A percentile compares a stretch with the other conserved stretches of the same genome.
Evolutionary conservation across 2,329 filamentous ascomycete species (phyloP).

Genomic region (Ophidiomyces ophidiicola): DNA sequence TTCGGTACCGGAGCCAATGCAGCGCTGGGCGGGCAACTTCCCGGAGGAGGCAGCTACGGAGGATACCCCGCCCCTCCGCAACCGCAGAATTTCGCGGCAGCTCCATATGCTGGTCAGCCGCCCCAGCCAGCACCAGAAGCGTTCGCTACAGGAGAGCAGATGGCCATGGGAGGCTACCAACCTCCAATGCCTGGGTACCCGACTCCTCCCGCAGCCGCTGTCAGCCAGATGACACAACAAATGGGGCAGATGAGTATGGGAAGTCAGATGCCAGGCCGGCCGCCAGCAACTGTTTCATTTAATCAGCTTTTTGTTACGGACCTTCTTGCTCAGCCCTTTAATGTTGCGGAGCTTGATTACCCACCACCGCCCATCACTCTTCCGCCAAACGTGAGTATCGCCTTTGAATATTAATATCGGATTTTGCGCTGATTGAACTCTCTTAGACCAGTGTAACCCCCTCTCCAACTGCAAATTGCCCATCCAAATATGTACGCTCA

Average conservation of each 20-base stretch:
- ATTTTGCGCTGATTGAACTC: conserved; percentile 30
- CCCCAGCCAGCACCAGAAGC: conserved; percentile 23
- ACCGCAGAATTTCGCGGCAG: conserved; percentile 32
- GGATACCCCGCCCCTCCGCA: conserved; percentile 45
- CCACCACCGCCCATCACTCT: conserved; percentile 84
- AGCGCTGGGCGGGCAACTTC: conserved; percentile 38
- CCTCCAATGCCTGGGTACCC: conserved; percentile 56
- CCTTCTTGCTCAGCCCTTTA: conserved; percentile 82
- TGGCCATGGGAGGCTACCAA: conserved; percentile 50
- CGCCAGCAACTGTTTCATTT: conserved; percentile 42
- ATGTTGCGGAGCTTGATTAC: conserved; percentile 80
- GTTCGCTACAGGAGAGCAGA: conserved; percentile 17
- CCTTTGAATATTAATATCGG: background rate
- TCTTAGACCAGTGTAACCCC: conserved; percentile 73
- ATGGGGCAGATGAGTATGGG: conserved; percentile 68
- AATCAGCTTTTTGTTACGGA: conserved; percentile 92
- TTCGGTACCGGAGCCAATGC: conserved; percentile 82
- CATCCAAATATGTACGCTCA: conserved; percentile 86
- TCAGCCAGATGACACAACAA: conserved; percentile 65
- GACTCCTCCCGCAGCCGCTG: conserved; percentile 42
- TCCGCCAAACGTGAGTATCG: conserved; percentile 67
- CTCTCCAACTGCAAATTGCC: conserved; percentile 81
- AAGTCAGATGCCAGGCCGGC: conserved; percentile 43
- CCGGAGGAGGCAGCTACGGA: conserved; percentile 49
- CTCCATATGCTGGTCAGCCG: conserved; percentile 33